phyloP scores from a whole-genome alignment of 2,329 filamentous ascomycete species.

The Hypoxylon sp. region DNA sequence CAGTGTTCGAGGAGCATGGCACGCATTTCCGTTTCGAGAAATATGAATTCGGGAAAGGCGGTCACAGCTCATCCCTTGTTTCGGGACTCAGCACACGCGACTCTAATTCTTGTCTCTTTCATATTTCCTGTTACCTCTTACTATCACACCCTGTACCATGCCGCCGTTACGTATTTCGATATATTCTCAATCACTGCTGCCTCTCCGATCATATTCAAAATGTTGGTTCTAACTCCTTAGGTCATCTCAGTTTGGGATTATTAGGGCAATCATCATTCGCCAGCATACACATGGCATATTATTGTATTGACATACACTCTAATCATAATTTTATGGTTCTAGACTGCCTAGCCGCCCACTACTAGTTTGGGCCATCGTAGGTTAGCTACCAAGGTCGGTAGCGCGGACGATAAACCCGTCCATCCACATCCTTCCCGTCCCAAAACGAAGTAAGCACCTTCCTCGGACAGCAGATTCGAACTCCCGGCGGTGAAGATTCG shows the following conservation, averaged over 20 bases:
- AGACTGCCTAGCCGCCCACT: slow-evolving; percentile 16
- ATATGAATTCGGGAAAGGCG: slow-evolving; percentile 44
- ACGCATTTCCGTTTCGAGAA: slow-evolving; percentile 45
- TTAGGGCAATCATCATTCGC: slow-evolving; percentile 32
- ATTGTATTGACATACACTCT: slow-evolving; percentile 26
- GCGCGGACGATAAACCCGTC: slow-evolving; percentile 17
- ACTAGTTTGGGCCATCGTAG: slow-evolving; percentile 12
- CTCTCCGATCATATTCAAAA: slow-evolving; percentile 13
- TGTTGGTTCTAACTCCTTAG: slow-evolving; percentile 9
- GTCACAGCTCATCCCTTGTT: slow-evolving; percentile 44
- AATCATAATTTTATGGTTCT: slow-evolving; percentile 21
- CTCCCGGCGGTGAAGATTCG: slow-evolving; percentile 39
- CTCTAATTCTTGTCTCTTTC: slow-evolving; percentile 32
- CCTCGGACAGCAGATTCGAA: slow-evolving; percentile 19
- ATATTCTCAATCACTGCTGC: slow-evolving; percentile 12
- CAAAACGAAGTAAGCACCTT: slow-evolving; percentile 11
- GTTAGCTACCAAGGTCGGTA: slow-evolving; percentile 9
- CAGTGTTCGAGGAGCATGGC: slow-evolving; percentile 40
- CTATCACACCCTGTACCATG: slow-evolving; percentile 13
- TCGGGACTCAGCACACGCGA: slow-evolving; percentile 36
- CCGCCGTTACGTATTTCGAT: slow-evolving; percentile 18
- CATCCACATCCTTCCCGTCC: slow-evolving; percentile 3
- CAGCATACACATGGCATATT: slow-evolving; percentile 24
- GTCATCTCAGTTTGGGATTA: slow-evolving; percentile 26
- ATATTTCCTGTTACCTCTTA: not conserved